These are phyloP conservation scores for Fusarium sp. DNA, from an alignment of 2,329 filamentous ascomycete species.

Conservation along the genomic window DNA sequence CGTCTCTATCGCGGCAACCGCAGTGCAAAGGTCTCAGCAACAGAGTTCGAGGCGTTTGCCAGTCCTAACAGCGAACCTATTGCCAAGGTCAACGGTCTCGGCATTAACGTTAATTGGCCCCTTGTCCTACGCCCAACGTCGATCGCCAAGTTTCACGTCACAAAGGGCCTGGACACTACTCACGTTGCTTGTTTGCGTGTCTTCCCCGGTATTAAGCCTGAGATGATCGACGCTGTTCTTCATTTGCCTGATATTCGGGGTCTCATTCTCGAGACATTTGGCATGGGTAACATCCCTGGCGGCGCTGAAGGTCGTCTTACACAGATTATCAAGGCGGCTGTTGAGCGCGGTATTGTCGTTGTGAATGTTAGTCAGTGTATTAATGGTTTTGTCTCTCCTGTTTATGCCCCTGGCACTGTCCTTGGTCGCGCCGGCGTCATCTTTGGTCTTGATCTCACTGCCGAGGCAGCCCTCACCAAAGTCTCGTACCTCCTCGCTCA, in stretches of 20 bases:
- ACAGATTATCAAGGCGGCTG: conserved; percentile 79
- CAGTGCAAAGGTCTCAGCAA: conserved; percentile 87
- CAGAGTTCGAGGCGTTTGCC: conserved; percentile 86
- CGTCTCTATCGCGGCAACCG: conserved; percentile 89
- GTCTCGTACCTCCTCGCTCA: conserved; percentile 84
- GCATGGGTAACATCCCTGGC: conserved; percentile 89
- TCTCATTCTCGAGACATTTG: conserved; percentile 90
- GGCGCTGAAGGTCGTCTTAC: conserved; percentile 83
- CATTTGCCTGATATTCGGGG: conserved; percentile 80
- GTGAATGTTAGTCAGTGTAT: conserved; percentile 94
- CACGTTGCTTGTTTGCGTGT: conserved; percentile 90
- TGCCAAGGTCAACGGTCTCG: conserved; percentile 82
- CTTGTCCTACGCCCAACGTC: conserved; percentile 78
- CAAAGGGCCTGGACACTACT: conserved; percentile 82
- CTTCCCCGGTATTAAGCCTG: conserved; percentile 92
- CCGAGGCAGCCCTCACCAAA: conserved; percentile 91
- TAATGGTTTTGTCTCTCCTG: conserved; percentile 78
- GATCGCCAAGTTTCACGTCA: conserved; percentile 79
- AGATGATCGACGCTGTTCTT: conserved; percentile 89
- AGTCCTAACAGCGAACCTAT: conserved; percentile 88
- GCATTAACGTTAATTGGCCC: conserved; percentile 84
- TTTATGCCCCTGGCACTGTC: conserved; percentile 82
- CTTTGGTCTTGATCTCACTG: conserved; percentile 88
- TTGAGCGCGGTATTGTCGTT: conserved; percentile 83
- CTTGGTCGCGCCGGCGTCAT: conserved; percentile 87